Evolutionary conservation across 345 rosid species (phyloP).

Genomic region (Kandelia obovata): DNA sequence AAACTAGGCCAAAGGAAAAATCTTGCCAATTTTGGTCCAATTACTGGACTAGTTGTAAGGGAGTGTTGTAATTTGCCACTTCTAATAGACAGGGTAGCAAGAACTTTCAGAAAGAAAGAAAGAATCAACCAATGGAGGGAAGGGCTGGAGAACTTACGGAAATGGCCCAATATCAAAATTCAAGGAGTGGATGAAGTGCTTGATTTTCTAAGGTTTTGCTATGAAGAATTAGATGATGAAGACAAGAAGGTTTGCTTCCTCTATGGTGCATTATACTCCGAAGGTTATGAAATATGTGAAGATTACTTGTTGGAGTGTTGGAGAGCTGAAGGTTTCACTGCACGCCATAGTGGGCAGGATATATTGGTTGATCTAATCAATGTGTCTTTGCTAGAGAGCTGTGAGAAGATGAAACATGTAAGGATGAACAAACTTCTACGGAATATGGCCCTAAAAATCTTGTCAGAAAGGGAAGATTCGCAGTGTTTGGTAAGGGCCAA

Average conservation of each 20-base stretch:
- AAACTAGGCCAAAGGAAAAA: constrained; percentile 1
- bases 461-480: not conserved
- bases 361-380: constrained; percentile 19
- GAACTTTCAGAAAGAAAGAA: constrained; percentile 20
- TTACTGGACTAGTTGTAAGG: constrained; percentile 14
- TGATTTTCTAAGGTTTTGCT: constrained; percentile 17
- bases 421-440: constrained; percentile 21
- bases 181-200: constrained; percentile 30
- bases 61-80: constrained; percentile 32
- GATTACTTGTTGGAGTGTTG: constrained; percentile 32
- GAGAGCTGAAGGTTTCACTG: constrained; percentile 26
- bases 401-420: constrained; percentile 17
- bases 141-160: constrained; percentile 8
- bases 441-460: constrained; percentile 25
- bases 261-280: constrained; percentile 23
- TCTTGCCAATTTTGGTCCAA: constrained; percentile 11
- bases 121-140: constrained; percentile 18
- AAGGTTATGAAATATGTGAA: constrained; percentile 16
- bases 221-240: constrained; percentile 20
- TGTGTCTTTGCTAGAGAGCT: constrained; percentile 19
- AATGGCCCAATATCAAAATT: constrained; percentile 16
- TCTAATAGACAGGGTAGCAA: constrained; percentile 26
- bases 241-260: constrained; percentile 26
- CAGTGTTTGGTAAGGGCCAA: constrained; percentile 11
- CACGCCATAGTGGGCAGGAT: constrained; percentile 14